Base-by-base conservation (phyloP, 2,329 filamentous ascomycete species). In the Aspergillus thermomutatus region DNA sequence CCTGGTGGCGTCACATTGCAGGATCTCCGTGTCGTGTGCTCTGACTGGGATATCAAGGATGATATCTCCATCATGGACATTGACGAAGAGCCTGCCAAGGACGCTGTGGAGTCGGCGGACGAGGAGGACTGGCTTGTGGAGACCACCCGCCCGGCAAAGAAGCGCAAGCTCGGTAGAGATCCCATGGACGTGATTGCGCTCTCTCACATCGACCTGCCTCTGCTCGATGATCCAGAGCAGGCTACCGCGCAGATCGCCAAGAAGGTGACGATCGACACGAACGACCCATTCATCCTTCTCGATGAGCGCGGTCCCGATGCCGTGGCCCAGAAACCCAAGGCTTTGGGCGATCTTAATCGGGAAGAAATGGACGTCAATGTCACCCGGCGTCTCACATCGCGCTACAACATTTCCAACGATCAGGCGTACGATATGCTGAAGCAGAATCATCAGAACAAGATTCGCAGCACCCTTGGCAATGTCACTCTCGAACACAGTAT, bases 331-430 rank as follows among this genome's bases (percentile, higher is more conserved):
- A 74, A 73, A 54, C 67, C 72, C 4, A 77, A 74, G 57, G 64
- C 69, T 21, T 63, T 71, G 23, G 68, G 69, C 28, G 69, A 71
- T 48, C 66, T 71, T 50, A 71, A 71, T 34, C 66, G 69, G 19
- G 69, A 88, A 83, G 74, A 87, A 83, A 60, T 87, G 86, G 79
- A 85, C 83, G 85, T 87, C 17, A 88, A 86, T 51, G 77, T 91
- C 45, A 86, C 87, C 3, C 89, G 88, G 54, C 87, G 90, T 55
- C 82, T 96, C 37, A 85, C 85, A 40, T 85, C 88, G 64, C 87
- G 93, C 45, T 99, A 96, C 81, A 97, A 97, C 70, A 90, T 95
- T 57, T 96, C 92, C 28, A 97, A 97, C 61, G 94, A 99, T 68
- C 89, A 94, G 57, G 92, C 92, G 1, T 99, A 99, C 72, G 92